Evolutionary conservation across 805 yeast species (phyloP), one percentile per base, ranked within the genome.

Genomic region (Candida wancherniae): DNA sequence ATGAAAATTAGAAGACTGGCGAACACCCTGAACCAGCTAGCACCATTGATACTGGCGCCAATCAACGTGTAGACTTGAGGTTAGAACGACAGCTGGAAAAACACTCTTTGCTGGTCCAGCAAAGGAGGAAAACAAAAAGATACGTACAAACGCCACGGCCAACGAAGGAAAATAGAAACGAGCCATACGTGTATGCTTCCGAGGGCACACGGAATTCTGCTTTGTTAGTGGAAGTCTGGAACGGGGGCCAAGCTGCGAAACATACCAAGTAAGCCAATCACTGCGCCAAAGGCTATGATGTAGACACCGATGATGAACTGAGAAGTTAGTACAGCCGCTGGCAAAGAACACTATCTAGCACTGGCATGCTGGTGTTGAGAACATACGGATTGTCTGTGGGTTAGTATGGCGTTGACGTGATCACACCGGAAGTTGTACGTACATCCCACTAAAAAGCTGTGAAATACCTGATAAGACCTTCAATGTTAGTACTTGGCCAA

Each of bases 101-200:
- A 9, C 9, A 18, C 6, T 7, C 9, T 6, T 9, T 18, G 15
- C 6, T 10, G 11, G n/a, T 21, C 10, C 23, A 10, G 13, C 10
- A 15, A 15, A 10, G 14, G 6, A 20, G n/a, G 14, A 9, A 8
- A 13, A 14, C 6, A 10, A 32, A 9, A 20, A 7, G 3, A 31
- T 69, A 69, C 77, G 30, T 63, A 71, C 77, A 73, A 12, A 73
- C 53, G 15, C 90, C 92, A 44, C 92, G 70, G 8, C 92, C 90
- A n/a, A 80, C 53, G 44, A 79, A 80, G 17, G 83, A 76, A 50
- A 76, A 80, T 44, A 79, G 67, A 37, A 80, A 79, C 3, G 84
- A 77, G 6, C 77, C 83, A 46, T 75, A 82, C 5, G 73, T 66
- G 44, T 74, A 69, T n/a, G 82, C 70, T 39, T 75, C 73, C 4